Evolutionary conservation across 768 basidiomycete species (phyloP).

Genomic region (Tulasnella sp.): DNA sequence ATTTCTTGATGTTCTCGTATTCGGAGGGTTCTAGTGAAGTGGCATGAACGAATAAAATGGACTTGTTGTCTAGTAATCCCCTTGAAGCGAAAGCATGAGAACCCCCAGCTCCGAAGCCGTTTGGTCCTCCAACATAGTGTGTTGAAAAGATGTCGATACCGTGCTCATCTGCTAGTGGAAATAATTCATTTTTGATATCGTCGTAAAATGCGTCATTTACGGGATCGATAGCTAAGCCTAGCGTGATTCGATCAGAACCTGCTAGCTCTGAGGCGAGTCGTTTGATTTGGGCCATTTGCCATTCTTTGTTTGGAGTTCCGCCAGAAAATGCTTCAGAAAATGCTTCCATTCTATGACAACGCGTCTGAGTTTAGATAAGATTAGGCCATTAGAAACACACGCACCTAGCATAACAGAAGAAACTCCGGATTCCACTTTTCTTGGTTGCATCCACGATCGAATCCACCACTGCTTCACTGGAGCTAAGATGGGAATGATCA

Average conservation of each 20-base stretch:
- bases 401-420: constrained; percentile 13
- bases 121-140: constrained; percentile 6
- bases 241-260: constrained; percentile 10
- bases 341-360: background rate
- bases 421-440: constrained; percentile 12
- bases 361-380: background rate
- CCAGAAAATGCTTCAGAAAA: constrained; percentile 7
- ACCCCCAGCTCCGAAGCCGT: background rate
- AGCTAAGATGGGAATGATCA: constrained; percentile 9
- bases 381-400: background rate
- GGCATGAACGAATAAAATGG: constrained; percentile 9
- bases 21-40: background rate
- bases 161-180: constrained; percentile 2
- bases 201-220: background rate
- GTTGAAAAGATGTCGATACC: constrained; percentile 11
- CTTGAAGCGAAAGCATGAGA: background rate
- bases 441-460: constrained; percentile 9
- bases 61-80: constrained; percentile 1
- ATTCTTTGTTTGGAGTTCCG: background rate
- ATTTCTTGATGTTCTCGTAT: background rate
- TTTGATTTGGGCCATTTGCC: constrained; percentile 12
- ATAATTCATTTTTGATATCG: constrained; percentile 6
- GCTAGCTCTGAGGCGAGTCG: constrained; percentile 1
- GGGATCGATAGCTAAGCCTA: constrained; percentile 9
- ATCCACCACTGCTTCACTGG: background rate